Evolutionary conservation across 805 yeast genomes (phyloP).

Genomic region (Spathaspora boniae): DNA sequence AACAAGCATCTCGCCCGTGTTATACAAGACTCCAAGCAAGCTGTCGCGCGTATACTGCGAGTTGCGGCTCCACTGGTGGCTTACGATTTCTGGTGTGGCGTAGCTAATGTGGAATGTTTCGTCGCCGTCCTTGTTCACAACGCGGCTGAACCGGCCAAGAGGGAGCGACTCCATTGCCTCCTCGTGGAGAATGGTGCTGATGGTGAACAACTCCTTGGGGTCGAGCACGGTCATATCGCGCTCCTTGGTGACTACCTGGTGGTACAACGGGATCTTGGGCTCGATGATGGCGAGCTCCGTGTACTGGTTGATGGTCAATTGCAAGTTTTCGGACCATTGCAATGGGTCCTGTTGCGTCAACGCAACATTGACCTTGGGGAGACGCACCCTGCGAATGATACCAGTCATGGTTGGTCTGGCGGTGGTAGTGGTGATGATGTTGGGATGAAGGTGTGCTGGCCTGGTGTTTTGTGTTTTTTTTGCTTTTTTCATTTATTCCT

Average conservation of each 20-base stretch:
- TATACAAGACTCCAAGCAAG: constrained; percentile 31
- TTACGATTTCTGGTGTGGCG: constrained; percentile 27
- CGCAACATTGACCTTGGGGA: constrained; percentile 15
- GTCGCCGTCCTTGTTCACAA: constrained; percentile 23
- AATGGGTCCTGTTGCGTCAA: constrained; percentile 21
- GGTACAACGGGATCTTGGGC: constrained; percentile 34
- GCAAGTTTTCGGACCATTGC: constrained; percentile 33
- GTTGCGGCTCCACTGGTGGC: constrained; percentile 33
- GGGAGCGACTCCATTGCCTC: constrained; percentile 27
- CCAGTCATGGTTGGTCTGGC: too few relatives aligned
- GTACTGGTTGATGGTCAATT: constrained; percentile 34
- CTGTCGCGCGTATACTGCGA: constrained; percentile 22
- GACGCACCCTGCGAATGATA: too few relatives aligned
- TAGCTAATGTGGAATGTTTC: constrained; percentile 24
- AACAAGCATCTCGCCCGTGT: constrained; percentile 36
- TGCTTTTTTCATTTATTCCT: too few relatives aligned
- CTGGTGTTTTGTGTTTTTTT: too few relatives aligned
- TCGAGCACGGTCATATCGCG: constrained; percentile 17
- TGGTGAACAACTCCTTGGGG: constrained; percentile 23
- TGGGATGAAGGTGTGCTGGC: too few relatives aligned
- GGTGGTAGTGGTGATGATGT: too few relatives aligned
- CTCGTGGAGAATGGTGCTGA: constrained; percentile 21
- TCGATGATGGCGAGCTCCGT: constrained; percentile 32
- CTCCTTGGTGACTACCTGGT: constrained; percentile 15
- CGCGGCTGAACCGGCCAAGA: constrained; percentile 24